phyloP scores from a whole-genome alignment of 176 grass and related monocot genomes.

The Zoysia japonica region DNA sequence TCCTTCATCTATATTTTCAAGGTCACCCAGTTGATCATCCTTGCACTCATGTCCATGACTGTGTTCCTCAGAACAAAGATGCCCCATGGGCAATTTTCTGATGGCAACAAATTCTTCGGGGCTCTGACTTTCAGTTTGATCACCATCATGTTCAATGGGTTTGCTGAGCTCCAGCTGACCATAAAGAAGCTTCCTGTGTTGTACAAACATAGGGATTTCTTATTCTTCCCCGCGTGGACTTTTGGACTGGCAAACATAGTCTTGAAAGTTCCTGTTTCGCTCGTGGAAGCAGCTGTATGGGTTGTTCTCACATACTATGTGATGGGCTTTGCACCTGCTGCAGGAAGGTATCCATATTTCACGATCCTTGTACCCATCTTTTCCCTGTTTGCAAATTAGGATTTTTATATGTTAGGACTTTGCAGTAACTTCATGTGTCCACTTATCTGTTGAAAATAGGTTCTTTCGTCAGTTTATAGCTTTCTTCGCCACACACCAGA shows the following conservation, averaged over 20 bases:
- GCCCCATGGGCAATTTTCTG: slow-evolving; percentile 36
- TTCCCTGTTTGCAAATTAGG: not conserved
- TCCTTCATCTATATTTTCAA: slow-evolving; percentile 67
- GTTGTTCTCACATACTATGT: slow-evolving; percentile 58
- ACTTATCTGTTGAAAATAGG: slow-evolving; percentile 41
- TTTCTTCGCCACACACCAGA: slow-evolving; percentile 66
- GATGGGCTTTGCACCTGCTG: slow-evolving; percentile 59
- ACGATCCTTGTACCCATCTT: slow-evolving; percentile 5
- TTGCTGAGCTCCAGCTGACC: slow-evolving; percentile 52
- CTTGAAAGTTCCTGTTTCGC: slow-evolving; percentile 54
- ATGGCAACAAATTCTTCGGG: slow-evolving; percentile 46
- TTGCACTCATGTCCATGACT: slow-evolving; percentile 53
- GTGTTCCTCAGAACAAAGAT: slow-evolving; percentile 60
- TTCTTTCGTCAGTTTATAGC: slow-evolving; percentile 82
- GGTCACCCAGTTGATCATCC: slow-evolving; percentile 47
- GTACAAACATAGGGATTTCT: slow-evolving; percentile 66
- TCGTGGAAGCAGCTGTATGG: slow-evolving; percentile 55
- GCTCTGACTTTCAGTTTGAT: slow-evolving; percentile 47
- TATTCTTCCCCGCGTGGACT: slow-evolving; percentile 63
- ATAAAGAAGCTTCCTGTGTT: slow-evolving; percentile 61
- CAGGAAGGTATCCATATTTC: slow-evolving; percentile 40
- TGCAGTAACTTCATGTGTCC: not conserved
- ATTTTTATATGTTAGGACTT: not conserved
- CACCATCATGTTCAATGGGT: slow-evolving; percentile 57
- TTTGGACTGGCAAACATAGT: slow-evolving; percentile 48